Evolutionary conservation across 1,284 basidiomycete species (phyloP), one percentile per base, ranked within the genome.

Genomic region (Malassezia vespertilionis): DNA sequence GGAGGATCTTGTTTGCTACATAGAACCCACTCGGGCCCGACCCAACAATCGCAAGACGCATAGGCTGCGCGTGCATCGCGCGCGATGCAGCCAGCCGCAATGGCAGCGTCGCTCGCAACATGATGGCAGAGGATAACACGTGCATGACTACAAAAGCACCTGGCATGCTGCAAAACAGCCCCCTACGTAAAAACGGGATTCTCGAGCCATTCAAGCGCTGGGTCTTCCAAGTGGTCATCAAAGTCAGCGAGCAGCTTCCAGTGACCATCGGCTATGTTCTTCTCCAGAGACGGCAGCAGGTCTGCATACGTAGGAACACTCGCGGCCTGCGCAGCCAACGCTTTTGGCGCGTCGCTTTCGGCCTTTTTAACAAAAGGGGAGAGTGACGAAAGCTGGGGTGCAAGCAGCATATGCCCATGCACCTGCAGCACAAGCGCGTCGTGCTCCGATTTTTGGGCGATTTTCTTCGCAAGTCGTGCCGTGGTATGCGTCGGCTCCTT

Each of bases 21-120:
- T 95, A 97, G 75, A 97, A 95, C 0, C 84, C 88, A 7, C 90
- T 89, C 0, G 93, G 91, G 0, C 91, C 91, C 12, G 81, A 83
- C 22, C 90, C 89, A 24, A 90, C 73, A 58, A 91, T 79, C 14
- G 85, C 88, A 21, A 91, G 74, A 65, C 48, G 48, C 38, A 51
- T 15, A 35, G 47, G 47, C 15, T 30, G 47, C 15, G 47, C 41
- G n/a, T 22, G 20, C 26, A 14, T n/a, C n/a, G 22, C 15, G 20
- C 31, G 31, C 30, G 47, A 28, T 24, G 40, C 36, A 11, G 41
- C 35, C 18, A 44, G n/a, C 26, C 41, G 21, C 18, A 12, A 12
- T 17, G 20, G 18, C 3, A 7, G 15, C 4, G 40, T 15, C 2
- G 31, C 17, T 1, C 30, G 23, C 18, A 50, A 40, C 32, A 35